Base-by-base conservation (phyloP, 225 moss, liverwort and hornwort species). In the Polytrichum commune region DNA sequence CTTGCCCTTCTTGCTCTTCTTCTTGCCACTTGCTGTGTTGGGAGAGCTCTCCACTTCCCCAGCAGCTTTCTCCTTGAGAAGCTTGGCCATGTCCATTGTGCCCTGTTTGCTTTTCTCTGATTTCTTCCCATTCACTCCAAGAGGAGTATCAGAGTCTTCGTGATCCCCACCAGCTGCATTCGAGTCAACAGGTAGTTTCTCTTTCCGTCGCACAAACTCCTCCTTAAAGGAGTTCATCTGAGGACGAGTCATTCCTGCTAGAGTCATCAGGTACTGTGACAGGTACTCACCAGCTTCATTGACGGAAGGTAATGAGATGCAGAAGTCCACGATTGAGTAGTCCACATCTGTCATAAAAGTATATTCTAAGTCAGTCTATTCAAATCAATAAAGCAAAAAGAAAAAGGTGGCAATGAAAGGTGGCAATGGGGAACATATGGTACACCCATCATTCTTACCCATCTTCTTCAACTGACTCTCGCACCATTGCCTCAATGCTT, bases 1-100 rank as follows among this genome's bases (percentile, higher is more conserved):
- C 81, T 93, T 93, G 27, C 90, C 93, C 74, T 93, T 97, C 89
- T 93, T 93, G 5, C 88, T 85, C 77, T 93, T 97, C 74, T 97
- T 97, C 87, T 93, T 93, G 19, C 76, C 85, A 57, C 73, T 57
- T 38, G 79, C 85, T 54, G 80, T 64, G 54, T 57, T 78, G 19
- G 76, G 27, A 18, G 71, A 2, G 38, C 60, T 79, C 8, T 87
- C 83, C 28, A 62, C 69, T 18, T 87, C 87, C 29, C 71, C 83
- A 62, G 76, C 57, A 35, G 58, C 63, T 7, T 87, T 78, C 22
- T 87, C 87, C 78, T 70, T 81, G 29, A 84, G 58, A 30, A 87
- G 64, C 54, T 79, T 81, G 55, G 83, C 83, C 83, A 87, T 87
- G 29, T 83, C 86, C 80, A 80, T 78, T 18, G 72, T 62, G 1